Conservation (phyloP, 2,329 filamentous ascomycete species). For the Talaromyces sp. region DNA sequence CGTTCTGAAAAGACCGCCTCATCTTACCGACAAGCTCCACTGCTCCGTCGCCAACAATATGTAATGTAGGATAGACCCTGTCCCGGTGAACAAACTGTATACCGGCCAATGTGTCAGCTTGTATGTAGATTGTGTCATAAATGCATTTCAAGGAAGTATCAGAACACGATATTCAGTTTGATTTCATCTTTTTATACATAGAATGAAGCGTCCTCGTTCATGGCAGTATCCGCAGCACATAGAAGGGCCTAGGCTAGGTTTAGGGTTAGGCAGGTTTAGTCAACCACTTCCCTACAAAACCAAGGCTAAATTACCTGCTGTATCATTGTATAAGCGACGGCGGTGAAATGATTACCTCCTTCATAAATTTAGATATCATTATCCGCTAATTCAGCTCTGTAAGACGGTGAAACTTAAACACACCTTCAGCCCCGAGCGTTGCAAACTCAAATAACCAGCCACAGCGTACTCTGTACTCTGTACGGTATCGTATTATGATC, state of each 20-base stretch:
- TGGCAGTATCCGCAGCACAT: neutral
- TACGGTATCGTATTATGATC: neutral
- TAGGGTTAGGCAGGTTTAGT: neutral
- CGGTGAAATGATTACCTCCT: neutral
- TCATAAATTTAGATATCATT: neutral
- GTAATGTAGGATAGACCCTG: neutral
- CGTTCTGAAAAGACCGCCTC: neutral
- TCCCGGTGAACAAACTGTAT: neutral
- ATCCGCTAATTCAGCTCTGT: neutral
- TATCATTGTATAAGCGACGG: neutral
- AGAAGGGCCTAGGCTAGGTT: neutral
- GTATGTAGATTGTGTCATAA: neutral
- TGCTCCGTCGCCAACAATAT: neutral
- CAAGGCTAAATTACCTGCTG: too few relatives aligned
- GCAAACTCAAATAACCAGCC: neutral
- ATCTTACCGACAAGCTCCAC: neutral
- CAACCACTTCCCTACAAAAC: neutral
- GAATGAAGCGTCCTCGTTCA: neutral
- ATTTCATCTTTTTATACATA: neutral
- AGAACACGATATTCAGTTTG: neutral
- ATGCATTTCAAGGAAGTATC: neutral
- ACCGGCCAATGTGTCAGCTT: too few relatives aligned
- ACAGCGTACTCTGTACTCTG: neutral
- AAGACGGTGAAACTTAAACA: neutral
- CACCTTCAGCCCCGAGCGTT: too few relatives aligned